Evolutionary conservation across 768 basidiomycete species (phyloP).

Genomic region (Hebeloma cylindrosporum): DNA sequence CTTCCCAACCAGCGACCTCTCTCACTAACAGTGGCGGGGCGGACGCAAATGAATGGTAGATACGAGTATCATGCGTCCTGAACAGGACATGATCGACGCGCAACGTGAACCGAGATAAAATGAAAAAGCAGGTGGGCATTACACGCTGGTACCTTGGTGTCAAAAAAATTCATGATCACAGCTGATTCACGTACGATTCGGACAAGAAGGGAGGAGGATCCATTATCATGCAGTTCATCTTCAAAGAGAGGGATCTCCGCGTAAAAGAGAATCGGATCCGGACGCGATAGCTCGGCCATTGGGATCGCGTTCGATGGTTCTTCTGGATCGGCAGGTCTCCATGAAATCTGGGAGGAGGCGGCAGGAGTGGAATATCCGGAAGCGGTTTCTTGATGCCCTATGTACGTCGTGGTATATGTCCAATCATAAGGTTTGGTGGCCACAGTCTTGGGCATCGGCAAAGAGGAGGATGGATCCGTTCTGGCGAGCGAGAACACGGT

Average conservation of each 20-base stretch:
- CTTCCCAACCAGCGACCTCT: constrained; percentile 90
- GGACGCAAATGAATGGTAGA: constrained; percentile 80
- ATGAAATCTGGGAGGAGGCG: constrained; percentile 30
- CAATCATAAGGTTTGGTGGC: constrained; percentile 91
- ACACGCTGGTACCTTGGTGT: constrained; percentile 65
- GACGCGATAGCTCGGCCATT: constrained; percentile 78
- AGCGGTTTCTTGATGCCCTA: constrained; percentile 50
- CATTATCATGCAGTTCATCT: constrained; percentile 97
- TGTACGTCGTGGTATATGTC: constrained; percentile 93
- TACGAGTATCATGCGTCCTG: constrained; percentile 81
- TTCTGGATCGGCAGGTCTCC: constrained; percentile 57
- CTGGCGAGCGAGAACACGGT: constrained; percentile 35
- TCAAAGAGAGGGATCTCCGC: constrained; percentile 94
- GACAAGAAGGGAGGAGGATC: constrained; percentile 79
- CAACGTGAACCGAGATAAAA: constrained; percentile 87
- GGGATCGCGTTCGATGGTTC: constrained; percentile 71
- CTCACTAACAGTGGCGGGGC: constrained; percentile 68
- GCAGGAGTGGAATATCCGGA: constrained; percentile 12
- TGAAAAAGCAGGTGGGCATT: constrained; percentile 94
- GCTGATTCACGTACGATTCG: constrained; percentile 67
- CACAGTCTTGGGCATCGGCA: constrained; percentile 70
- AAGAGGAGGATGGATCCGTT: constrained; percentile 61
- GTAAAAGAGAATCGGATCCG: constrained; percentile 97
- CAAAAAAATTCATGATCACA: constrained; percentile 3
- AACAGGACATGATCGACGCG: constrained; percentile 96